A percentile compares a stretch with the other conserved stretches of the same genome.
These are phyloP conservation scores for Ustilago trichophora DNA, from an alignment of 1,284 basidiomycete genomes.

Conservation along the genomic window DNA sequence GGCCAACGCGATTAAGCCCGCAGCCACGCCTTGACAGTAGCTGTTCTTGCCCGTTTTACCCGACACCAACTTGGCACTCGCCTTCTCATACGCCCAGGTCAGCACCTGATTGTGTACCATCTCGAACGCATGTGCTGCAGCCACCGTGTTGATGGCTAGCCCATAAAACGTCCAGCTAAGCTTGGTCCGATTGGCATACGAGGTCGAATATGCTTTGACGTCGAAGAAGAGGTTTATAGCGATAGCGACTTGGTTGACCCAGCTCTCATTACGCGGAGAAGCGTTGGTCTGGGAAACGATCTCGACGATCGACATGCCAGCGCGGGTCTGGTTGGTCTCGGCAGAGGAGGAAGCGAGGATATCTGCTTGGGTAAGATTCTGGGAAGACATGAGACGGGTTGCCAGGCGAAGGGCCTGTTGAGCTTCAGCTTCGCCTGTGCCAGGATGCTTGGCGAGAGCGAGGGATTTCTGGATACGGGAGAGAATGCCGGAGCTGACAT, in stretches of 20 bases:
- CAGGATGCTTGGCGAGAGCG: slow-evolving; percentile 43
- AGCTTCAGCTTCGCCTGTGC: slow-evolving; percentile 48
- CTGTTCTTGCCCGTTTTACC: slow-evolving; percentile 46
- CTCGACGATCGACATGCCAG: slow-evolving; percentile 43
- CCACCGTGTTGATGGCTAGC: slow-evolving; percentile 49
- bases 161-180: slow-evolving; percentile 55
- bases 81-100: slow-evolving; percentile 39
- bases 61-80: slow-evolving; percentile 1
- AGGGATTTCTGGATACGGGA: slow-evolving; percentile 52
- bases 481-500: slow-evolving; percentile 33
- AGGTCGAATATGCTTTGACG: slow-evolving; percentile 44
- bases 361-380: slow-evolving; percentile 51
- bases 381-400: slow-evolving; percentile 43
- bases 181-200: slow-evolving; percentile 26
- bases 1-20: slow-evolving; percentile 39
- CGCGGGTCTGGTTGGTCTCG: slow-evolving; percentile 22
- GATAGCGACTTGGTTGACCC: slow-evolving; percentile 42
- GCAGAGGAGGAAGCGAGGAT: slow-evolving; percentile 31
- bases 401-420: slow-evolving; percentile 44
- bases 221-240: slow-evolving; percentile 48
- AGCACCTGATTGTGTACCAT: slow-evolving; percentile 55
- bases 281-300: slow-evolving; percentile 40
- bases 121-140: slow-evolving; percentile 52
- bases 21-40: slow-evolving; percentile 44
- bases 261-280: slow-evolving; percentile 36